Evolutionary conservation across 495 filamentous ascomycete genomes (phyloP).

Genomic region (Pyronema omphalodes): DNA sequence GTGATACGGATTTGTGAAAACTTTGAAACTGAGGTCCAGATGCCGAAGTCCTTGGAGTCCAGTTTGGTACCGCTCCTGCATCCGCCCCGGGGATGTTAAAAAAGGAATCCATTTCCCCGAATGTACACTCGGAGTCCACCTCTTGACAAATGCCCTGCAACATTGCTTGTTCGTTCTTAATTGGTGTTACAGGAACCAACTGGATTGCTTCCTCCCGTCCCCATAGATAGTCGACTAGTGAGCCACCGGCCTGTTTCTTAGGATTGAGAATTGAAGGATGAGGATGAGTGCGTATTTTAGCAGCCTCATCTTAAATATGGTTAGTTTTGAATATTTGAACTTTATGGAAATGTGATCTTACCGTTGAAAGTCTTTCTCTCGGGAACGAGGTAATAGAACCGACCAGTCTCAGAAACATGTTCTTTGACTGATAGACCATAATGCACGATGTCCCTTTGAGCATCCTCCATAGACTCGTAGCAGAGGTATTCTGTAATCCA

Average conservation of each 20-base stretch:
- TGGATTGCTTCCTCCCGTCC: not conserved
- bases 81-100: not conserved
- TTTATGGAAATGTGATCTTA: not conserved
- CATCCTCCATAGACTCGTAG: conserved; percentile 16
- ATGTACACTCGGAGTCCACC: not conserved
- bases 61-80: not conserved
- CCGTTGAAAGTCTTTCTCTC: not conserved
- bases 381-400: not conserved
- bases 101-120: not conserved
- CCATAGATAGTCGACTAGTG: not conserved
- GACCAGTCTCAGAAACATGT: conserved; percentile 10
- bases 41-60: too few species aligned
- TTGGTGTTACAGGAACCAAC: not conserved
- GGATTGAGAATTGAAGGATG: not conserved
- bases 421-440: conserved; percentile 9
- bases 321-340: not conserved
- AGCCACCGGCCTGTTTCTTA: not conserved
- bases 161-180: not conserved
- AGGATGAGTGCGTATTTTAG: not conserved
- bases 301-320: not conserved
- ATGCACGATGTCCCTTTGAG: conserved; percentile 8
- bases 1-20: too few species aligned
- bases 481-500: conserved; percentile 15
- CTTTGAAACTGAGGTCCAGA: too few species aligned
- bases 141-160: not conserved